Evolutionary conservation across 768 basidiomycete species (phyloP).

Genomic region (Leccinum subgranulosum): DNA sequence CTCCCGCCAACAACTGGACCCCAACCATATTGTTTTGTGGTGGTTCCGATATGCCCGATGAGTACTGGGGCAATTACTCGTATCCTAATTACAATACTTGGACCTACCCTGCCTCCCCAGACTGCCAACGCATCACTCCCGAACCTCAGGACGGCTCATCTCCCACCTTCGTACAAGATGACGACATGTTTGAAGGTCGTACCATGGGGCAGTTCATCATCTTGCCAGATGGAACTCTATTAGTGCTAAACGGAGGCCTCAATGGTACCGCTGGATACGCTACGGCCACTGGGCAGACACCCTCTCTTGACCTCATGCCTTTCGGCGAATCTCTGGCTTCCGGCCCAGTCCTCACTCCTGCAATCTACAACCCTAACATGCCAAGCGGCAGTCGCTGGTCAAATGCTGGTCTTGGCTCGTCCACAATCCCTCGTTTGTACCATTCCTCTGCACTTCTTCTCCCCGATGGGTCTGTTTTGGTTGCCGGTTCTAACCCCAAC

Average conservation of each 20-base stretch:
- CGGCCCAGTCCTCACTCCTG: constrained; percentile 73
- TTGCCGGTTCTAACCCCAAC: constrained; percentile 94
- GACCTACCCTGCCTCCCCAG: constrained; percentile 63
- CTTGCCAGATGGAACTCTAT: constrained; percentile 71
- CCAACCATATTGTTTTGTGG: constrained; percentile 91
- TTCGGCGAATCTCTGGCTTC: constrained; percentile 73
- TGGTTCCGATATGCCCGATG: constrained; percentile 74
- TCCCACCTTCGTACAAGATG: constrained; percentile 65
- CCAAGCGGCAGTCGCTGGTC: constrained; percentile 75
- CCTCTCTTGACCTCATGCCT: constrained; percentile 53
- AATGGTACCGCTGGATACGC: constrained; percentile 93
- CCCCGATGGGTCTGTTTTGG: constrained; percentile 79
- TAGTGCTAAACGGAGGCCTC: constrained; percentile 76
- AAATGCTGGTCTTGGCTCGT: constrained; percentile 57
- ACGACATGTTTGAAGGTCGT: constrained; percentile 68
- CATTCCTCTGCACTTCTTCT: constrained; percentile 90
- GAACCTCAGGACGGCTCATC: constrained; percentile 70
- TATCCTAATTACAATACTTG: constrained; percentile 72
- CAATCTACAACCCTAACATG: constrained; percentile 77
- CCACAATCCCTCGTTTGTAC: constrained; percentile 79
- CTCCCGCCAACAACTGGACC: constrained; percentile 82
- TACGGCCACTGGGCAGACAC: constrained; percentile 45
- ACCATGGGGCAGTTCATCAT: constrained; percentile 94
- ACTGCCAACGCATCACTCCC: constrained; percentile 84
- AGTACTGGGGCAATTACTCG: constrained; percentile 75